These are phyloP conservation scores for Elaeis oleifera DNA, from an alignment of 202 grass and related monocot genomes.

Conservation along the genomic window DNA sequence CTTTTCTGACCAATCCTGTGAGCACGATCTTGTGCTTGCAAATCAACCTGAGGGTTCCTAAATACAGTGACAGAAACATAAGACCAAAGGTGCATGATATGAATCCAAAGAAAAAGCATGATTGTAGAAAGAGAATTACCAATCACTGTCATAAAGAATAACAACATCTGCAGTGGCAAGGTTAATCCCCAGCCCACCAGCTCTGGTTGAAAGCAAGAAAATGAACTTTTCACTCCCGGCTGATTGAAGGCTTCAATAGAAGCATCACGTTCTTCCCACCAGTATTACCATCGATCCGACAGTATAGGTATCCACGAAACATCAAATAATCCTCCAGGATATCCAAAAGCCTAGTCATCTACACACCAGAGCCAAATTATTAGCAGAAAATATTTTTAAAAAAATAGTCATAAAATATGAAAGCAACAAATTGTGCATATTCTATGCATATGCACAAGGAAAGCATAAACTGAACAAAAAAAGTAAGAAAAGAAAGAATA, in stretches of 20 bases:
- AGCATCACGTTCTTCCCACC: slow-evolving; percentile 40
- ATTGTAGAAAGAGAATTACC: slow-evolving; percentile 7
- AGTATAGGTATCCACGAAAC: slow-evolving; percentile 32
- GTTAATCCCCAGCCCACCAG: slow-evolving; percentile 46
- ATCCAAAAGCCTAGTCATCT: slow-evolving; percentile 49
- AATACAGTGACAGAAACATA: not conserved
- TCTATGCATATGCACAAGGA: too few relatives aligned
- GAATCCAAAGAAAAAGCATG: too few relatives aligned
- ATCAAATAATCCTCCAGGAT: slow-evolving; percentile 46
- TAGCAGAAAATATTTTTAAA: too few relatives aligned
- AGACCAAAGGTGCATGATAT: too few relatives aligned
- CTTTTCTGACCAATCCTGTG: slow-evolving; percentile 54
- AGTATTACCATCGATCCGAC: slow-evolving; percentile 42
- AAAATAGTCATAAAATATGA: too few relatives aligned
- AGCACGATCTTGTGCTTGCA: slow-evolving; percentile 46
- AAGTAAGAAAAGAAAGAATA: too few relatives aligned
- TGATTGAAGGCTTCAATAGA: slow-evolving; percentile 38
- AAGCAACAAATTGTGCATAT: too few relatives aligned
- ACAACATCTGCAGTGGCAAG: slow-evolving; percentile 50
- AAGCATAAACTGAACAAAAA: too few relatives aligned
- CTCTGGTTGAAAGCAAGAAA: slow-evolving; percentile 42
- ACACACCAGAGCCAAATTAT: not conserved
- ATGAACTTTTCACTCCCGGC: slow-evolving; percentile 38
- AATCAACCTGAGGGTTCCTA: slow-evolving; percentile 50
- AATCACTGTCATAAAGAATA: slow-evolving; percentile 57